These are phyloP conservation scores for Macrolepiota dolichaula DNA, from an alignment of 768 basidiomycete genomes.

Conservation along the genomic window DNA sequence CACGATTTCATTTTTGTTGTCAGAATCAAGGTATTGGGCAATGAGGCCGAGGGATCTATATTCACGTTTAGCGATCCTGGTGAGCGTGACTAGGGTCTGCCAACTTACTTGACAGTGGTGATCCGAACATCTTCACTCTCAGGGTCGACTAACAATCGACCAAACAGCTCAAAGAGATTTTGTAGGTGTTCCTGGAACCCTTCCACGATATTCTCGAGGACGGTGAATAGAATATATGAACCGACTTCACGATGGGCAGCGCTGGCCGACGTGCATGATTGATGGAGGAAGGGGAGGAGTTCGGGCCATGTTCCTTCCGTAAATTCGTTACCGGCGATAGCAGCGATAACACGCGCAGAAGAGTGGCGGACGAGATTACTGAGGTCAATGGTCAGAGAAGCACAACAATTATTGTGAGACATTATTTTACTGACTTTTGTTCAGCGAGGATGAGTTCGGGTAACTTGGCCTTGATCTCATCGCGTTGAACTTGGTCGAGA, in stretches of 20 bases:
- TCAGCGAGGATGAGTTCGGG: constrained; percentile 78
- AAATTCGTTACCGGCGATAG: constrained; percentile 88
- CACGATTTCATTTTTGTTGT: constrained; percentile 86
- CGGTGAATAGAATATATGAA: constrained; percentile 83
- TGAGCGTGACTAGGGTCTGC: background rate
- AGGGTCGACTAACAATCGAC: constrained; percentile 67
- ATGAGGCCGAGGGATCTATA: constrained; percentile 83
- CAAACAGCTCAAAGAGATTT: constrained; percentile 79
- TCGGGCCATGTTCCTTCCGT: constrained; percentile 76
- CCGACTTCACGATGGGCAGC: constrained; percentile 88
- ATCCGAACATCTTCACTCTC: constrained; percentile 89
- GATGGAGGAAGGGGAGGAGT: constrained; percentile 84
- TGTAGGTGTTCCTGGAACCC: constrained; percentile 77
- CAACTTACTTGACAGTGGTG: constrained; percentile 72
- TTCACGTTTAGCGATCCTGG: constrained; percentile 9
- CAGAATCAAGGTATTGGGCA: constrained; percentile 86
- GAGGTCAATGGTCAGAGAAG: constrained; percentile 15
- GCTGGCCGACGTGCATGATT: constrained; percentile 65
- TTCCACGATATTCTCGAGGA: constrained; percentile 89
- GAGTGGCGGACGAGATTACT: constrained; percentile 93
- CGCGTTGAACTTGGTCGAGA: constrained; percentile 62
- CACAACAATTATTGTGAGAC: constrained; percentile 9
- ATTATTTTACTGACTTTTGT: constrained; percentile 56
- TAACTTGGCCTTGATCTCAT: constrained; percentile 81
- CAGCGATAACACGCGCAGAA: constrained; percentile 87